phyloP scores from a whole-genome alignment of 2,329 filamentous ascomycete genomes.

The Teratosphaeria pseudoeucalypti region DNA sequence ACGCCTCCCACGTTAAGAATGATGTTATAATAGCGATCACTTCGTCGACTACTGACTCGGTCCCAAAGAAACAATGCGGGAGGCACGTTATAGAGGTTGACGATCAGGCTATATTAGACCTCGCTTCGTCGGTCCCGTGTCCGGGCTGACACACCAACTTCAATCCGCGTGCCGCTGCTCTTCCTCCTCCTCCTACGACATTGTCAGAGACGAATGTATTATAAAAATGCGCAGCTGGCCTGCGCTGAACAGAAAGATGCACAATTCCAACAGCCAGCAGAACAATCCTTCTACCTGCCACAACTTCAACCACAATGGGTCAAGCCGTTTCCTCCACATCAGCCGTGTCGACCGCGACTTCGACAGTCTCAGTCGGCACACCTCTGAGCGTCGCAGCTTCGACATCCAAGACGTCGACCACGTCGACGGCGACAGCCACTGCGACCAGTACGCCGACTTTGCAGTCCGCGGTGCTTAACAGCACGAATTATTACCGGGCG shows the following conservation, averaged over 20 bases:
- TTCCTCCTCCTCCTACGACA: not conserved
- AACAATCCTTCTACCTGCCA: not conserved
- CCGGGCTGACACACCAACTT: not conserved
- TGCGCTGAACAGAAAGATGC: not conserved
- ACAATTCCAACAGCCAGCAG: not conserved
- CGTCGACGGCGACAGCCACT: not conserved
- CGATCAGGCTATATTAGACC: not conserved
- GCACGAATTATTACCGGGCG: slow-evolving; percentile 22
- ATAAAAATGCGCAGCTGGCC: not conserved
- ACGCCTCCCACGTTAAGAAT: not conserved
- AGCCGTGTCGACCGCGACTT: not conserved
- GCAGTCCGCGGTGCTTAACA: slow-evolving; percentile 18
- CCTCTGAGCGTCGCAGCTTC: not conserved
- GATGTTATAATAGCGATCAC: not conserved
- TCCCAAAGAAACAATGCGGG: not conserved
- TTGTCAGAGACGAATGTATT: not conserved
- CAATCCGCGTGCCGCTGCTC: not conserved
- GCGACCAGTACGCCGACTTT: slow-evolving; percentile 2
- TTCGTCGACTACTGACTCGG: not conserved
- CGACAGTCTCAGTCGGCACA: not conserved
- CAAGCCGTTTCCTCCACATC: not conserved
- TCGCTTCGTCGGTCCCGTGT: not conserved
- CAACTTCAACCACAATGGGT: not conserved
- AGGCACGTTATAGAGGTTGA: not conserved
- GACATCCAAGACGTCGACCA: not conserved